These are phyloP conservation scores for Boletus sp. DNA, from an alignment of 768 basidiomycete species.

Conservation along the genomic window DNA sequence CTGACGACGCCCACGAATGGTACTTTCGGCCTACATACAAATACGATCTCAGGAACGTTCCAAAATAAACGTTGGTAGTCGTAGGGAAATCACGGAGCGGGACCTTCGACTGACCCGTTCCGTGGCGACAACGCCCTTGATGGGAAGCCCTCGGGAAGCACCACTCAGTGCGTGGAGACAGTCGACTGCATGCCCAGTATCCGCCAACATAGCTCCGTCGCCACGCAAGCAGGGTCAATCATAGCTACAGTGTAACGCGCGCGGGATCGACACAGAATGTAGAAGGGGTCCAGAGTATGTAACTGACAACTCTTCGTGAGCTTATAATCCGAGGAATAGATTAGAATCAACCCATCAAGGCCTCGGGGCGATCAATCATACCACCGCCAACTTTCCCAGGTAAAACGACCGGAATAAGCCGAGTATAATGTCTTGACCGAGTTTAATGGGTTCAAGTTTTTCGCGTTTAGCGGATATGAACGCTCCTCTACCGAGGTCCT, in stretches of 20 bases:
- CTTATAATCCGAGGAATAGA: neutral
- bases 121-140: neutral
- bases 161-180: neutral
- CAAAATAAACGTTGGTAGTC: neutral
- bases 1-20: neutral
- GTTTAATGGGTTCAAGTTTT: neutral
- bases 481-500: neutral
- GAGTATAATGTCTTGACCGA: neutral
- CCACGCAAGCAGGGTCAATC: neutral
- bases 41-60: neutral
- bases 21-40: neutral
- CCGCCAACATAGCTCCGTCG: neutral
- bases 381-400: no score
- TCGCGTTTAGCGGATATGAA: neutral
- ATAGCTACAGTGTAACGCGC: neutral
- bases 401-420: no score
- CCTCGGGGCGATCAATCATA: no score
- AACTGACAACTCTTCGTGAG: neutral
- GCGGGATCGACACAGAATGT: conserved; percentile 4
- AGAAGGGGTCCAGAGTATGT: neutral
- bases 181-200: neutral
- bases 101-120: neutral
- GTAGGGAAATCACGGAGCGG: neutral
- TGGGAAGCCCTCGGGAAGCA: neutral
- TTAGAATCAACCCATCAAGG: neutral